These are phyloP conservation scores for Lentinula sp. DNA, from an alignment of 768 basidiomycete species.

Conservation along the genomic window DNA sequence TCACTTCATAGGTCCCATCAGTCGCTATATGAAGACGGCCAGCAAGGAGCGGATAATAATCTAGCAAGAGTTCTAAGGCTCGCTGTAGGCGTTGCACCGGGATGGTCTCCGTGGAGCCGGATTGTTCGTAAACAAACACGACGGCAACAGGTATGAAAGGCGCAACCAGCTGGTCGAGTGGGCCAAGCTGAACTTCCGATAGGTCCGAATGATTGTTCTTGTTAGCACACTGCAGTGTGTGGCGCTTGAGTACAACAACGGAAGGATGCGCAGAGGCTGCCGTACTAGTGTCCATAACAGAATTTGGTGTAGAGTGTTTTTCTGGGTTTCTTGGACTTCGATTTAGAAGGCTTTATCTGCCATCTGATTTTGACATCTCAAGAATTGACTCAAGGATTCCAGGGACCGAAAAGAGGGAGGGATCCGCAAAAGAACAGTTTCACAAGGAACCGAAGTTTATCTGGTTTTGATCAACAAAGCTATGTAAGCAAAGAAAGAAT, in stretches of 20 bases:
- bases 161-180: conserved; percentile 10
- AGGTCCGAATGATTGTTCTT: conserved; percentile 6
- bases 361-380: too few relatives aligned
- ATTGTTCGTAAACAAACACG: conserved; percentile 12
- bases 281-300: neutral
- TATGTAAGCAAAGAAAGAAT: neutral
- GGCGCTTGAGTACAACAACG: neutral
- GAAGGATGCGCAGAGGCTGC: neutral
- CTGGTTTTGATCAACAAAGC: neutral
- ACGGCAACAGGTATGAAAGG: conserved; percentile 12
- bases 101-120: conserved; percentile 1
- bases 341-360: too few relatives aligned
- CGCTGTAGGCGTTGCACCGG: conserved; percentile 10
- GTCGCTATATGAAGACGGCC: conserved; percentile 8
- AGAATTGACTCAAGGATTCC: too few relatives aligned
- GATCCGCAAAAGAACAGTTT: too few relatives aligned
- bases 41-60: conserved; percentile 14
- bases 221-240: conserved; percentile 5
- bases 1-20: conserved; percentile 7
- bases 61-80: conserved; percentile 8
- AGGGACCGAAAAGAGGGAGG: neutral
- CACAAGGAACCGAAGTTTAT: too few relatives aligned
- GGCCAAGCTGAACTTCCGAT: conserved; percentile 8
- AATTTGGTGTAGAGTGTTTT: neutral
- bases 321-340: neutral